A percentile compares a stretch with the other conserved stretches of the same genome.
These are phyloP conservation scores for Protomyces arabidopsidicola DNA, from an alignment of 1,139 yeast species.

Conservation along the genomic window DNA sequence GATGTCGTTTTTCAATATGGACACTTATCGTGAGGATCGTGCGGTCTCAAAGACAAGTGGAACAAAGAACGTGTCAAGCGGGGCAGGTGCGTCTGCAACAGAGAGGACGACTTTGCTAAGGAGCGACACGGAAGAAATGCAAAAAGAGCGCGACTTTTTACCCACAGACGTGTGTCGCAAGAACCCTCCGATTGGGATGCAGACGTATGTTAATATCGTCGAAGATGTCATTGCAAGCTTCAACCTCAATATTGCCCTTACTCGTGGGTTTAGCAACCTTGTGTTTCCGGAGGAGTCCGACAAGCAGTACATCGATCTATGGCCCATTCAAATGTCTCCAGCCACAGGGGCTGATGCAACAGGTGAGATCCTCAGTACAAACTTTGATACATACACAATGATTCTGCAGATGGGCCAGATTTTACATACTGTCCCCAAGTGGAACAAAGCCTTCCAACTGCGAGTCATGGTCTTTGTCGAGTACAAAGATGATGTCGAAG, in stretches of 20 bases:
- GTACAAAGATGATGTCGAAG: slow-evolving; percentile 58
- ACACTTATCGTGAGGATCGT: not conserved
- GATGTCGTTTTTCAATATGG: slow-evolving; percentile 69
- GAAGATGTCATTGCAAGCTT: slow-evolving; percentile 80
- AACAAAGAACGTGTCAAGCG: not conserved
- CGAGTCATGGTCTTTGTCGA: slow-evolving; percentile 91
- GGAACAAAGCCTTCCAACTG: slow-evolving; percentile 70
- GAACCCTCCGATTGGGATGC: slow-evolving; percentile 63
- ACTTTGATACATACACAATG: slow-evolving; percentile 63
- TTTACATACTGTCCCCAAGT: slow-evolving; percentile 81
- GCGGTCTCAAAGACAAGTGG: not conserved
- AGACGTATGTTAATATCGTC: slow-evolving; percentile 86
- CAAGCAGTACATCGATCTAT: slow-evolving; percentile 65
- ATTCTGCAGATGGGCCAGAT: slow-evolving; percentile 91
- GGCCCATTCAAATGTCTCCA: slow-evolving; percentile 95
- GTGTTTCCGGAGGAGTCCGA: slow-evolving; percentile 48
- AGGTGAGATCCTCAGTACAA: slow-evolving; percentile 51
- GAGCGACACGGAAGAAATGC: too few relatives aligned
- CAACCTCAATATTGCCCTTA: slow-evolving; percentile 89
- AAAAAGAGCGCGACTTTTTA: slow-evolving; percentile 38
- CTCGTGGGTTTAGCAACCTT: slow-evolving; percentile 70
- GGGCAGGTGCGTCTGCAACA: not conserved
- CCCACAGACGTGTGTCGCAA: slow-evolving; percentile 80
- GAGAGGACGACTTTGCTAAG: not conserved
- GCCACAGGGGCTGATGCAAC: slow-evolving; percentile 59